Percentiles rank a stretch among this genome's conserved stretches.
phyloP scores from a whole-genome alignment of 805 yeast genomes.

The Cyberlindnera mrakii region DNA sequence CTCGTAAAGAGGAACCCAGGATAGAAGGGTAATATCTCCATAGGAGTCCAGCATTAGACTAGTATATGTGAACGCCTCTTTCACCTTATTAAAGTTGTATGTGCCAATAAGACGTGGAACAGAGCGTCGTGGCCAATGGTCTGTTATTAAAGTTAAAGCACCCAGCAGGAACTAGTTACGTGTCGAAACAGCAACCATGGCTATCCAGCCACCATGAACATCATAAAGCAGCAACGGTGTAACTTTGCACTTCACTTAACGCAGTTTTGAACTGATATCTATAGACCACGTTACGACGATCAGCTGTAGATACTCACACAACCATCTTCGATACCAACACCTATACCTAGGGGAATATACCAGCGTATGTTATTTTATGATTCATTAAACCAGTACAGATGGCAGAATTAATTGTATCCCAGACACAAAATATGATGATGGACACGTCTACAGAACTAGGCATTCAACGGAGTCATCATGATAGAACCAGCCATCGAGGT shows the following conservation, averaged over 20 bases:
- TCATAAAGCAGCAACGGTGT: constrained; percentile 56
- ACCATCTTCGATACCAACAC: constrained; percentile 64
- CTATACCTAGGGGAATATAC: constrained; percentile 57
- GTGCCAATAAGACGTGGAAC: constrained; percentile 54
- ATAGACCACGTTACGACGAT: constrained; percentile 57
- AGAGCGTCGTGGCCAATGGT: constrained; percentile 60
- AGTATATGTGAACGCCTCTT: constrained; percentile 49
- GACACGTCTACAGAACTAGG: constrained; percentile 51
- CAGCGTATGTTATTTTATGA: constrained; percentile 47
- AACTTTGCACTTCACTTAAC: constrained; percentile 61
- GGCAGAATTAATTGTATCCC: constrained; percentile 57
- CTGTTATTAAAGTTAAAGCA: constrained; percentile 53
- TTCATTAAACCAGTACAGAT: constrained; percentile 46
- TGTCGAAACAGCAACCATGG: no score
- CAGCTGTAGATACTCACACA: constrained; percentile 55
- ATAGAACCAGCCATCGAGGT: constrained; percentile 60
- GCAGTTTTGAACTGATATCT: constrained; percentile 61
- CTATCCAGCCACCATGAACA: constrained; percentile 58
- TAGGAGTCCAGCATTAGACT: constrained; percentile 63
- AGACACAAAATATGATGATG: constrained; percentile 48
- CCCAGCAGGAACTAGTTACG: no score
- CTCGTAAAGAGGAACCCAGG: constrained; percentile 52
- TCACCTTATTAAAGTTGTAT: constrained; percentile 55
- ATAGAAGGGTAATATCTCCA: constrained; percentile 59
- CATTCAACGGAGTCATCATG: constrained; percentile 52